Evolutionary conservation across 768 basidiomycete species (phyloP), one percentile per base, ranked within the genome.

Genomic region (Psilocybe subaeruginosa): DNA sequence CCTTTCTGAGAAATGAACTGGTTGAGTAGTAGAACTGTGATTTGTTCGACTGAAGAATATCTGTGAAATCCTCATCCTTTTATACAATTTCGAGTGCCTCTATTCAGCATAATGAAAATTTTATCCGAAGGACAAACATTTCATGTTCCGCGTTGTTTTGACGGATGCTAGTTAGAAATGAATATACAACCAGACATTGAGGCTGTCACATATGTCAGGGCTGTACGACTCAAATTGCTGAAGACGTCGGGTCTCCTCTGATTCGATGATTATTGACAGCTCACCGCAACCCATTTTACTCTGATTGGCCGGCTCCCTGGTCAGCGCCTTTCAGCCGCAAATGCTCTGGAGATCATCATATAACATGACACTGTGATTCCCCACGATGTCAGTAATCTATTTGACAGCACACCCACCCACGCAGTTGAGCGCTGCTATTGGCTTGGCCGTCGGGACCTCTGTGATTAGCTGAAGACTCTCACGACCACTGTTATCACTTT

Each of bases 21-120:
- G 17, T 39, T 55, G 56, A 45, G 54, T 41, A 54, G 60, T 49
- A 37, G 59, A 60, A 60, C 59, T 47, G 52, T 23, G 23, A 0
- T 23, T 2, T 54, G 31, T 60, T 56, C 51, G 56, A 62, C 56
- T 59, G 57, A 50, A 17, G 53, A 63, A 56, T 45, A 16, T 1
- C 39, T 16, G 30, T 31, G 6, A 55, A 27, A 27, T 9, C 14
- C 8, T 17, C 12, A 4, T 31, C 33, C 55, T 53, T 61, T 61
- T 61, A 61, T 61, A 55, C 6, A 14, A 16, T 50, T 60, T 19
- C 6, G 31, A 17, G 7, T n/a, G n/a, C 31, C 33, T 53, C 6
- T 7, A 35, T 53, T 33, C 33, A n/a, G 51, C 16, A 8, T 35
- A 53, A 56, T 29, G 48, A 51, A 23, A 23, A 31, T 2, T 19